Base-by-base conservation (phyloP, 2,329 filamentous ascomycete genomes). In the Aspergillus ibericus region DNA sequence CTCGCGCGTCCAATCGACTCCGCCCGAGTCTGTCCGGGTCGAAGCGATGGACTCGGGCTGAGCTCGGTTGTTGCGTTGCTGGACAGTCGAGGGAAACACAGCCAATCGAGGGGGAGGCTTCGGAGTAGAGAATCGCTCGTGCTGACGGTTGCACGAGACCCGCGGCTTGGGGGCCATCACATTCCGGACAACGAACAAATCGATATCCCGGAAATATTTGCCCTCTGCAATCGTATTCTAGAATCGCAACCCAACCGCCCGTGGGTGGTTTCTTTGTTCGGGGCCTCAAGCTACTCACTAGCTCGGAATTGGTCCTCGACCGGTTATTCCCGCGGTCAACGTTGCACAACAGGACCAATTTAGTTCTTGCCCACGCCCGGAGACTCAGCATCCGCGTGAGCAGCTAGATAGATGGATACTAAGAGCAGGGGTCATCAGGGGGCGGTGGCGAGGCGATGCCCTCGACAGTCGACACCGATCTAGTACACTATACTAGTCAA, bases 301-400 rank as follows among this genome's bases (percentile, higher is more conserved):
- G 44, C 25, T 13, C n/a, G n/a, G 16, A 44, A 53, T 12, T 25
- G n/a, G 36, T 40, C 36, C 36, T 35, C 36, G 51, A 44, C 36
- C 51, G 51, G 51, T 53, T 42, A 34, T 44, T 44, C 51, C 51
- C 51, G 51, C 38, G 16, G 51, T 6, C 22, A 18, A 53, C 25
- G 51, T 53, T 42, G 36, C 51, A 53, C 51, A 42, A 25, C 51
- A 53, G 51, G 27, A 22, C 27, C n/a, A 53, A 42, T 42, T 29
- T 53, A 32, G 20, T 44, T 35, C 40, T 44, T 22, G 22, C 27
- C 36, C 35, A 32, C 13, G 18, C 15, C 44, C 44, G 44, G 44
- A 48, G 44, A 48, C 32, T 48, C 44, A 48, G 44, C 44, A 29
- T 29, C 44, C 44, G 44, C 38, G 38, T 22, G 38, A 42, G 38